Evolutionary conservation across 805 yeast species (phyloP), one percentile per base, ranked within the genome.

Genomic region (Ogataea corticis): DNA sequence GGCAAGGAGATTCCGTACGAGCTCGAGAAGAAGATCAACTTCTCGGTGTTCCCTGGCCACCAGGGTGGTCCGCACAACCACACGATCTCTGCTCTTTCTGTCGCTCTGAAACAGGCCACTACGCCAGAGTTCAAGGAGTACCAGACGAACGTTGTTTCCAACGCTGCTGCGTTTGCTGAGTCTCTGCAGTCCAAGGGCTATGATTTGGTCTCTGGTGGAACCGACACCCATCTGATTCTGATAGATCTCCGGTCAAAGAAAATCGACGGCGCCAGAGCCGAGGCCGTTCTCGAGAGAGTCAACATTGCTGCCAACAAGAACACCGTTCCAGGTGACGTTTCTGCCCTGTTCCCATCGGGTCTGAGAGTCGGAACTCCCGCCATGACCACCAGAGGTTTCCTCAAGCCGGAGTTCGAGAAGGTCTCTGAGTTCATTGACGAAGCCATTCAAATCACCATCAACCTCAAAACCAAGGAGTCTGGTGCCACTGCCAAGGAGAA

Each of bases 1-100:
- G 97, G 97, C 55, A 87, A 87, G 68, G 91, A 88, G 70, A 74
- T 85, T 45, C 72, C 77, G 41, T 91, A 89, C 67, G 97, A 92
- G 61, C 79, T 92, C 63, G 98, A 92, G 71, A 81, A 82, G 65
- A 85, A 82, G 66, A 90, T 92, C 71, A 92, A 92, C 79, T 92
- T 92, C 66, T 88, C 97, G 27, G 98, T 92, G 45, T 92, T 92
- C 87, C 99, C 99, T 58, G 98, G 96, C 54, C 98, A 92, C 70
- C 99, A 92, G 76, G 99, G 99, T 76, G 99, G 99, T 65, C 99
- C 99, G 57, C 98, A 92, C 71, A 92, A 92, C 75, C 97, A 92
- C 72, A 92, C 98, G 59, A 92, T 92, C 63, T 82, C 96, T 53
- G 98, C 98, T 16, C 76, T 92, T 58, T 96, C 98, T 27, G 92